Evolutionary conservation across 2,329 filamentous ascomycete species (phyloP).

Genomic region (Fusarium sp.): DNA sequence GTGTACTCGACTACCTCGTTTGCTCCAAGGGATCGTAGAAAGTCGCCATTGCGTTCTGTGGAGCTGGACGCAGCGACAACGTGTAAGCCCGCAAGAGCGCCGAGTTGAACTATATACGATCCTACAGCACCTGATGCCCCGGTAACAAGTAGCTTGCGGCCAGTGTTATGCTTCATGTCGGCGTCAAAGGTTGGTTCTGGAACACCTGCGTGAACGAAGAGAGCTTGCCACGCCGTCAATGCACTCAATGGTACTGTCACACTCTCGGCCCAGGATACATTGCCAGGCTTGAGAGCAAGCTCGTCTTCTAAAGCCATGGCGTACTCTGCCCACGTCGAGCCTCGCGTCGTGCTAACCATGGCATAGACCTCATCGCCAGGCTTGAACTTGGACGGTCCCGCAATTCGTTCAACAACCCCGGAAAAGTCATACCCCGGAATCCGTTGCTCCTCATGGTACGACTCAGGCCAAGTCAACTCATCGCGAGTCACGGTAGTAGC

Average conservation of each 20-base stretch:
- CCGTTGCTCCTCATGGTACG: conserved; percentile 20
- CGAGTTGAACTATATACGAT: conserved; percentile 54
- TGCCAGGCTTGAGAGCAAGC: conserved; percentile 50
- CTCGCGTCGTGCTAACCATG: conserved; percentile 42
- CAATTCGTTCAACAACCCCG: conserved; percentile 29
- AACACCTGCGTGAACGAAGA: conserved; percentile 47
- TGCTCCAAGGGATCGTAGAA: conserved; percentile 45
- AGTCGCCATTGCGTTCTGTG: conserved; percentile 19
- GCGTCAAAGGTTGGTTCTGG: conserved; percentile 15
- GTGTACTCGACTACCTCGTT: conserved; percentile 44
- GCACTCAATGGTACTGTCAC: conserved; percentile 55
- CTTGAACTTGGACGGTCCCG: conserved; percentile 40
- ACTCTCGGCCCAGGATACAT: conserved; percentile 50
- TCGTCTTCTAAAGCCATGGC: conserved; percentile 43
- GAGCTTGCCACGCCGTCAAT: conserved; percentile 55
- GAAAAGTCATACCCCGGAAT: conserved; percentile 33
- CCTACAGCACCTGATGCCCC: conserved; percentile 56
- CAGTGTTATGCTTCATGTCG: conserved; percentile 2
- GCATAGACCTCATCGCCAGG: conserved; percentile 51
- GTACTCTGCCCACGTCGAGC: conserved; percentile 47
- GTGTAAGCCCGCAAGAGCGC: conserved; percentile 49
- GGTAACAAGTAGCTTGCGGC: conserved; percentile 51
- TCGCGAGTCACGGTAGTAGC: conserved; percentile 39
- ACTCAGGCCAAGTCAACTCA: conserved; percentile 36
- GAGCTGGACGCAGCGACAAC: conserved; percentile 52